Conservation (phyloP, 306 rosid species). For the Astragalus glycyphyllos region DNA sequence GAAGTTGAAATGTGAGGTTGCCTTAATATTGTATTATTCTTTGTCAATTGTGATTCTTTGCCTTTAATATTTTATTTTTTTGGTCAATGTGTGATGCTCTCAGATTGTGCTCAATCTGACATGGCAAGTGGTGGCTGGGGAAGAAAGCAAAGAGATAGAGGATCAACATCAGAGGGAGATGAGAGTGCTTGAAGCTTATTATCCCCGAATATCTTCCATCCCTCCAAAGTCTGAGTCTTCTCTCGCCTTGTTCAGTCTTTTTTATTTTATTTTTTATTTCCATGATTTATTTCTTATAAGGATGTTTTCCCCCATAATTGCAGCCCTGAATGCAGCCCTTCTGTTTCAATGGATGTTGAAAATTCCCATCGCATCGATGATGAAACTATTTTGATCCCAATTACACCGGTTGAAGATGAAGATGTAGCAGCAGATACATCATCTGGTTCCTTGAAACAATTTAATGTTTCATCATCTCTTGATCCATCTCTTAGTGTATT, state of each 20-base stretch:
- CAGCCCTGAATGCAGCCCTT: conserved; percentile 68
- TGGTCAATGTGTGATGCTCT: conserved; percentile 28
- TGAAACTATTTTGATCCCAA: conserved; percentile 65
- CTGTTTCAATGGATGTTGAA: conserved; percentile 55
- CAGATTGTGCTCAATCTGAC: conserved; percentile 63
- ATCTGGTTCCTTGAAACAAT: conserved; percentile 41
- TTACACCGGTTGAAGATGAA: conserved; percentile 87
- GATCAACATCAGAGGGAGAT: conserved; percentile 79
- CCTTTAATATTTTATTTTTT: conserved; percentile 27
- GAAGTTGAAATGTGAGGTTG: conserved; percentile 15
- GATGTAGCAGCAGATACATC: conserved; percentile 55
- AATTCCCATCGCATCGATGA: conserved; percentile 46
- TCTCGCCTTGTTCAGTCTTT: conserved; percentile 41
- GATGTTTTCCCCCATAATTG: conserved; percentile 13
- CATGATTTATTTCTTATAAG: conserved; percentile 31
- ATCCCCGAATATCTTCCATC: conserved; percentile 87
- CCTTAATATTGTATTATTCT: conserved; percentile 26
- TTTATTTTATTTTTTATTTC: conserved; percentile 17
- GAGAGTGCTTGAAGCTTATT: conserved; percentile 91
- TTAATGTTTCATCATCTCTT: conserved; percentile 41
- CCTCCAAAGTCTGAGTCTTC: conserved; percentile 74
- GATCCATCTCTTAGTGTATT: conserved; percentile 47
- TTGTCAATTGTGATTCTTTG: conserved; percentile 28
- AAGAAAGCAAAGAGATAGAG: conserved; percentile 76
- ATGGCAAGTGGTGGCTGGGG: conserved; percentile 93